Conservation (phyloP, 352 stramenopile genomes). For the Phytophthora meadii region DNA sequence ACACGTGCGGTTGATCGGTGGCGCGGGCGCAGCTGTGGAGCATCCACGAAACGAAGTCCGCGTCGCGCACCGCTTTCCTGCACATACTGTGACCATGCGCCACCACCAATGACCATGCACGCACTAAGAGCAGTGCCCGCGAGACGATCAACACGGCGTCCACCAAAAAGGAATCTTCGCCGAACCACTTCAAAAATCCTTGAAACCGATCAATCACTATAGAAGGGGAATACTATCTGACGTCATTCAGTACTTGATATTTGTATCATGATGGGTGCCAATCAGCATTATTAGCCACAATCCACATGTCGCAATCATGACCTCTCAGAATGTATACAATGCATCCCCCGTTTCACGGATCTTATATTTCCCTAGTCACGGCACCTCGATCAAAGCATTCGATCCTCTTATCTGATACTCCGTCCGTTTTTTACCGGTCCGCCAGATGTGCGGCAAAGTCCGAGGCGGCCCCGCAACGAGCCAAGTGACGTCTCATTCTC, state of each 20-base stretch:
- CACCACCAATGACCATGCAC: constrained; percentile 4
- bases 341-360: background rate
- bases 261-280: constrained; percentile 3
- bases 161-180: constrained; percentile 20
- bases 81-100: background rate
- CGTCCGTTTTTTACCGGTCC: constrained; percentile 10
- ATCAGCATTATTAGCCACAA: background rate
- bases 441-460: constrained; percentile 6
- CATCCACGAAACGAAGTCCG: constrained; percentile 4
- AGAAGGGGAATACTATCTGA: constrained; percentile 3
- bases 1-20: constrained; percentile 7
- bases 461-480: constrained; percentile 18
- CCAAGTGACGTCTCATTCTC: constrained; percentile 37
- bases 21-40: constrained; percentile 1
- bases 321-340: constrained; percentile 10
- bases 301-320: constrained; percentile 25
- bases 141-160: constrained; percentile 24
- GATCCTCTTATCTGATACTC: constrained; percentile 14
- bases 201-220: constrained; percentile 20
- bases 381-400: constrained; percentile 3
- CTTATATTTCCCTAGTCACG: constrained; percentile 6
- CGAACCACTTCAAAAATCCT: constrained; percentile 31
- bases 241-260: background rate
- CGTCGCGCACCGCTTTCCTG: constrained; percentile 7
- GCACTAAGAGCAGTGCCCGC: background rate